Evolutionary conservation across 2,329 filamentous ascomycete species (phyloP).

Genomic region (Xylaria sp.): DNA sequence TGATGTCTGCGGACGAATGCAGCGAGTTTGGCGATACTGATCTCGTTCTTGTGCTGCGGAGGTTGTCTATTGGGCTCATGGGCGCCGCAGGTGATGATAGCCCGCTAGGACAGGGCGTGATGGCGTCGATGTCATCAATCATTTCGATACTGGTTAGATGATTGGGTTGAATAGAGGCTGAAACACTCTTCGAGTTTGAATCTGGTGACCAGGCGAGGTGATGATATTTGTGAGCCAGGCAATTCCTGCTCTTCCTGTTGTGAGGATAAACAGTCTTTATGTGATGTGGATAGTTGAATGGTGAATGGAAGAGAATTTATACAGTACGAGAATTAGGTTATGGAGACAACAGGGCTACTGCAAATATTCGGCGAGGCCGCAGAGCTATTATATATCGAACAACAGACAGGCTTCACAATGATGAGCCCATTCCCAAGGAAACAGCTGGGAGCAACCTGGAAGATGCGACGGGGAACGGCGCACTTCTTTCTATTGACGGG

Average conservation of each 20-base stretch:
- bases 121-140: conserved; percentile 49
- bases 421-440: not conserved
- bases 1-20: conserved; percentile 33
- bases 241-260: not conserved
- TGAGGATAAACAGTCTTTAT: not conserved
- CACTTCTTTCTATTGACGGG: conserved; percentile 17
- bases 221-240: not conserved
- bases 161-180: not conserved
- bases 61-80: conserved; percentile 29
- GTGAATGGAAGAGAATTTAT: not conserved
- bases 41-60: conserved; percentile 41
- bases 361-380: not conserved
- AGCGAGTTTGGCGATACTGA: conserved; percentile 44
- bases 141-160: not conserved
- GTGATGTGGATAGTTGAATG: not conserved
- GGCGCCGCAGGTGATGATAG: conserved; percentile 12
- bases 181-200: not conserved
- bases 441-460: conserved; percentile 10
- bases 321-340: not conserved
- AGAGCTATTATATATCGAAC: not conserved
- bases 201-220: not conserved
- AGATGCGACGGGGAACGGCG: conserved; percentile 9
- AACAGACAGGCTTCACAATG: conserved; percentile 1
- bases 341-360: not conserved
- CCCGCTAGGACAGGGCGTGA: conserved; percentile 48